Percentiles rank a stretch among this genome's conserved stretches.
phyloP scores from a whole-genome alignment of 495 filamentous ascomycete genomes.

The Aspergillus baeticus region DNA sequence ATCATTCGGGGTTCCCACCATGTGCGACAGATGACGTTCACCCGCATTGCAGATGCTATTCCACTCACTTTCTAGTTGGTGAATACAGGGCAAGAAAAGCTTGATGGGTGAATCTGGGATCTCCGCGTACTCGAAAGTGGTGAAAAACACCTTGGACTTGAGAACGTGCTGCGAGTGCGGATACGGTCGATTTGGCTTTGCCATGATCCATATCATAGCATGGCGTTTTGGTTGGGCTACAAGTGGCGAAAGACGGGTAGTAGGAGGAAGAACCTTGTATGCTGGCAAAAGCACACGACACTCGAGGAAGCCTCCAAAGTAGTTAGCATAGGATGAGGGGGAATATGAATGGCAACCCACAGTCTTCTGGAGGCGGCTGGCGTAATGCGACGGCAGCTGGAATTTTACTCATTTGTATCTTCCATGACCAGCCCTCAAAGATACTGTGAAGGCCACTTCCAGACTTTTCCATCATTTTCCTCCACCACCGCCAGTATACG shows the following conservation, averaged over 20 bases:
- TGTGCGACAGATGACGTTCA: background rate
- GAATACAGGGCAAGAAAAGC: background rate
- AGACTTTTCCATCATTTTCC: constrained; percentile 1
- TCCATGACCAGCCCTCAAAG: background rate
- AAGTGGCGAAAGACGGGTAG: background rate
- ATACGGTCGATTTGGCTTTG: background rate
- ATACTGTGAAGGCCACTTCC: background rate
- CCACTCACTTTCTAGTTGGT: background rate
- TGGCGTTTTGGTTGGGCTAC: background rate
- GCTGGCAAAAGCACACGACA: background rate
- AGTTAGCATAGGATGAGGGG: background rate
- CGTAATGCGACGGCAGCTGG: constrained; percentile 1
- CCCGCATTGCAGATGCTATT: background rate
- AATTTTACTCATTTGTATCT: background rate
- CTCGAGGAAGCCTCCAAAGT: background rate
- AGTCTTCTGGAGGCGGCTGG: background rate
- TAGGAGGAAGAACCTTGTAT: background rate
- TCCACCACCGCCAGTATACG: constrained; percentile 1
- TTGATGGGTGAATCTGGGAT: background rate
- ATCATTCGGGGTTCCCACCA: background rate
- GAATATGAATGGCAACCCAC: background rate
- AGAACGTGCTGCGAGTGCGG: background rate
- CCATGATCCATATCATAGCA: constrained; percentile 2
- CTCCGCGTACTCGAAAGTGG: background rate
- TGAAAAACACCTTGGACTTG: background rate